A percentile compares a stretch with the other conserved stretches of the same genome.
phyloP scores from a whole-genome alignment of 495 filamentous ascomycete genomes.

The Chaetomium cochliodes region DNA sequence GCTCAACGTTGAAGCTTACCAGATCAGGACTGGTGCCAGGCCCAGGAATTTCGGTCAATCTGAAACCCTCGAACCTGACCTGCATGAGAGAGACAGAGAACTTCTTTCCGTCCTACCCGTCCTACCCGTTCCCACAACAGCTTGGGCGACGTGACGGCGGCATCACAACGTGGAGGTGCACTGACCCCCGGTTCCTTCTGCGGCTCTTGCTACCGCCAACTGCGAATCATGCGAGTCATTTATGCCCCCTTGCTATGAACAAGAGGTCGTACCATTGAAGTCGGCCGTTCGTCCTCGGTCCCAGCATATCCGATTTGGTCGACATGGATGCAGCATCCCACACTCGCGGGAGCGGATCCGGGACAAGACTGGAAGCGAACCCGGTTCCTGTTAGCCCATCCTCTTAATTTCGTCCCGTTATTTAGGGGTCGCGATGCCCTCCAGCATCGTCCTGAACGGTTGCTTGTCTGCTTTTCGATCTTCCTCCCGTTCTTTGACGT shows the following conservation, averaged over 20 bases:
- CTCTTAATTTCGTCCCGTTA: slow-evolving; percentile 32
- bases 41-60: slow-evolving; percentile 12
- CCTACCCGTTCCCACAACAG: slow-evolving; percentile 17
- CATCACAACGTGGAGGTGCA: not conserved
- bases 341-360: slow-evolving; percentile 10
- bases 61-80: slow-evolving; percentile 22
- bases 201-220: not conserved
- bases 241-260: not conserved
- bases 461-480: not conserved
- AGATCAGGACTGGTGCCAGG: slow-evolving; percentile 11
- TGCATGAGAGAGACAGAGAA: slow-evolving; percentile 16
- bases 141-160: slow-evolving; percentile 8
- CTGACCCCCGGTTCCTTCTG: slow-evolving; percentile 4
- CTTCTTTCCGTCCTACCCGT: not conserved
- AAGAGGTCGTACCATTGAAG: too few species aligned
- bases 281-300: slow-evolving; percentile 8
- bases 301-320: slow-evolving; percentile 9
- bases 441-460: not conserved
- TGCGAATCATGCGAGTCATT: slow-evolving; percentile 13
- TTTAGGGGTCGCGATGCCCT: slow-evolving; percentile 13
- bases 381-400: slow-evolving; percentile 19
- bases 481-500: slow-evolving; percentile 4
- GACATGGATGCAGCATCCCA: slow-evolving; percentile 9
- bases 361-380: slow-evolving; percentile 13
- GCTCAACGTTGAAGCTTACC: slow-evolving; percentile 4